phyloP scores from a whole-genome alignment of 257 asterid species.

The Coffea canephora region DNA sequence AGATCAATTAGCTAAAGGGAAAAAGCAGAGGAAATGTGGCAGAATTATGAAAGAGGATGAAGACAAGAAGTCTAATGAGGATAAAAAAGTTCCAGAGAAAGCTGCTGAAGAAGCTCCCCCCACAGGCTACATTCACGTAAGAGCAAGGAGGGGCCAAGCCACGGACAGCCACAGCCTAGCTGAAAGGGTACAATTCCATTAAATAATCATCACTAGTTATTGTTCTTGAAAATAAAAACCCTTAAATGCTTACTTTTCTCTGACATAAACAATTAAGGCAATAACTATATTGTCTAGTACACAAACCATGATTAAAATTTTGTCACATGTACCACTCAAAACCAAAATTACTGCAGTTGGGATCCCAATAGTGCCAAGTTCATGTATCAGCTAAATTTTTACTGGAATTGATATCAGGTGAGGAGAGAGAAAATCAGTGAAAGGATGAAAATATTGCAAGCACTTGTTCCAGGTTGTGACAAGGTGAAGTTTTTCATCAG shows the following conservation, averaged over 20 bases:
- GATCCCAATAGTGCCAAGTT: background rate
- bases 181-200: conserved; percentile 56
- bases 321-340: background rate
- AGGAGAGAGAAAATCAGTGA: conserved; percentile 88
- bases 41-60: conserved; percentile 19
- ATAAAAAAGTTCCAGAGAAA: conserved; percentile 27
- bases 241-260: background rate
- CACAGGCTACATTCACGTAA: conserved; percentile 65
- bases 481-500: conserved; percentile 43
- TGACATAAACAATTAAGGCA: background rate
- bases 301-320: background rate
- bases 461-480: conserved; percentile 86
- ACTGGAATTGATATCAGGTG: conserved; percentile 33
- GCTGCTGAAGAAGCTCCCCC: conserved; percentile 37
- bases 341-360: background rate
- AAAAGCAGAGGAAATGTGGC: conserved; percentile 37
- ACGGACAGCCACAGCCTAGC: conserved; percentile 93
- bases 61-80: conserved; percentile 29
- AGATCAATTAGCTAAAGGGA: conserved; percentile 31
- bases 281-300: background rate
- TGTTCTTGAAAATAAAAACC: background rate
- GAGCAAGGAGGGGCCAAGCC: conserved; percentile 94
- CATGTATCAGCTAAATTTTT: background rate
- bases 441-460: conserved; percentile 76
- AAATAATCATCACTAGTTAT: background rate